Conservation (phyloP, 2,329 filamentous ascomycete species). For the Pleoardoris graminearum region DNA sequence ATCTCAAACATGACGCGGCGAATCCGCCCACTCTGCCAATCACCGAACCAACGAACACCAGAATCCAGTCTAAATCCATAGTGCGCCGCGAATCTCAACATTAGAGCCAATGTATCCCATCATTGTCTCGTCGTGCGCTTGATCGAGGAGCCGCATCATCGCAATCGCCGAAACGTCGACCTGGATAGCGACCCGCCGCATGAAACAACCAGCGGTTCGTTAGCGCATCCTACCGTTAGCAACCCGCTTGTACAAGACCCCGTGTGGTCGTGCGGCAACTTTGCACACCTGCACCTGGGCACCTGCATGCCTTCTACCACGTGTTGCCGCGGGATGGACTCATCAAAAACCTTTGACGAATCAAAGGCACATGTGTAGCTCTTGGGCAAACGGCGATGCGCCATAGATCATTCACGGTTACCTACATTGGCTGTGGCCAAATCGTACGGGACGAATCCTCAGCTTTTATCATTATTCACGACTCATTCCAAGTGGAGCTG, state of each 20-base stretch:
- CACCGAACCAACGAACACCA: not conserved
- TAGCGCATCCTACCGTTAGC: slow-evolving; percentile 2
- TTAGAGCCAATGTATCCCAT: not conserved
- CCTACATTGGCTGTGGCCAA: no score
- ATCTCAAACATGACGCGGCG: slow-evolving; percentile 9
- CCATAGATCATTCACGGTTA: no score
- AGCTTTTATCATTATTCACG: not conserved
- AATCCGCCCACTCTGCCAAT: not conserved
- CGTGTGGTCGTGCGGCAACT: no score
- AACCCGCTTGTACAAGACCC: no score
- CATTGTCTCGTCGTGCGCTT: not conserved
- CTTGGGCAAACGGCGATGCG: no score
- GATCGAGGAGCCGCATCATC: not conserved
- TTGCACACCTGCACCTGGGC: no score
- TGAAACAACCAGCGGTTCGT: slow-evolving; percentile 9
- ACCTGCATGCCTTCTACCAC: not conserved
- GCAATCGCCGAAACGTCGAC: slow-evolving; percentile 3
- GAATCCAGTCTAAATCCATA: not conserved
- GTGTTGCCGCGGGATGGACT: not conserved
- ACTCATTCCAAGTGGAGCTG: not conserved
- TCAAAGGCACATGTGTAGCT: no score
- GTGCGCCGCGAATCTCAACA: not conserved
- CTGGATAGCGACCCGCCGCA: not conserved
- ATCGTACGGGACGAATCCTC: not conserved
- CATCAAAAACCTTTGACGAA: no score